Evolutionary conservation across 345 rosid species (phyloP).

Genomic region (Ceriops decandra): DNA sequence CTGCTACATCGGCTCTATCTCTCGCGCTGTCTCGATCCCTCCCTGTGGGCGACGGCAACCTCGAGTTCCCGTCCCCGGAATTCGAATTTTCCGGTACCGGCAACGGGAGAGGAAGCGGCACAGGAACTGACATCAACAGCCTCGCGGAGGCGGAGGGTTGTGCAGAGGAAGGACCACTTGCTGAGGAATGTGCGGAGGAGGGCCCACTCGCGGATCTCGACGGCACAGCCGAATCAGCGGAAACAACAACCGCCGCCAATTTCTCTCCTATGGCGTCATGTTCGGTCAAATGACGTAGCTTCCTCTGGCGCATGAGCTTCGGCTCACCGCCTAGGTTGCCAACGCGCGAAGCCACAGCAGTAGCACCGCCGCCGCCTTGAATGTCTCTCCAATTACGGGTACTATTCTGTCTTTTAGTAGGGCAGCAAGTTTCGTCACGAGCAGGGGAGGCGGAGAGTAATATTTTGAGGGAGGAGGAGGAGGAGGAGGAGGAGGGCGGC

Average conservation of each 20-base stretch:
- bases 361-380: not conserved
- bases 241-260: not conserved
- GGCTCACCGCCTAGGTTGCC: conserved; percentile 25
- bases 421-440: not conserved
- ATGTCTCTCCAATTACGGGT: not conserved
- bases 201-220: conserved; percentile 31
- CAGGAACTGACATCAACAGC: conserved; percentile 27
- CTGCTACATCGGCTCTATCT: conserved; percentile 26
- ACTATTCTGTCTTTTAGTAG: not conserved
- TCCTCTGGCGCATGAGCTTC: conserved; percentile 51
- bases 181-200: conserved; percentile 7
- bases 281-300: conserved; percentile 53
- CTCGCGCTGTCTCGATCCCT: conserved; percentile 29
- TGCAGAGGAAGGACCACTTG: conserved; percentile 16
- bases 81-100: conserved; percentile 40
- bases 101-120: conserved; percentile 56
- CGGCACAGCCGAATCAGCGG: conserved; percentile 14
- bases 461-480: conserved; percentile 16
- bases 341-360: too few relatives aligned
- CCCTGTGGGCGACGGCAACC: conserved; percentile 37
- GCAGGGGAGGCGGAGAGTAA: conserved; percentile 8
- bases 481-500: conserved; percentile 10
- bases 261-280: conserved; percentile 31
- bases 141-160: conserved; percentile 11
- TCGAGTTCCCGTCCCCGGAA: conserved; percentile 31